These are phyloP conservation scores for Tubosaeta brunneosetosa DNA, from an alignment of 768 basidiomycete genomes.

Conservation along the genomic window DNA sequence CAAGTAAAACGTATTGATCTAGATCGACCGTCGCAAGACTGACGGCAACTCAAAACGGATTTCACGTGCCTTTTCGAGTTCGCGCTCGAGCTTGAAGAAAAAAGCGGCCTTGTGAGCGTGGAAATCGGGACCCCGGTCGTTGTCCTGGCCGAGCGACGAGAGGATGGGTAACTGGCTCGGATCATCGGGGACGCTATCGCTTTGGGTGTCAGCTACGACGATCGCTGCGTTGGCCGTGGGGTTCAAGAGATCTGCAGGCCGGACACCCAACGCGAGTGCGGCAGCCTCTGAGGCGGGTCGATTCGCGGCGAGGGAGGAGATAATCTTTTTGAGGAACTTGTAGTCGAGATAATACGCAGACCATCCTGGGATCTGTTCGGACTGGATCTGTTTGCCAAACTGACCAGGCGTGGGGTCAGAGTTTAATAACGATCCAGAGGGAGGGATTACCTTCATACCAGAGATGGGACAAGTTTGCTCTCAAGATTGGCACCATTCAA, in stretches of 20 bases:
- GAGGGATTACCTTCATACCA: conserved; percentile 29
- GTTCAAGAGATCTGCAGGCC: conserved; percentile 53
- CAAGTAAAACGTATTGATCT: conserved; percentile 98
- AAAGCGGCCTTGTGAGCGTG: conserved; percentile 95
- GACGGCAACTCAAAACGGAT: conserved; percentile 1
- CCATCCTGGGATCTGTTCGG: conserved; percentile 97
- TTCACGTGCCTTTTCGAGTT: conserved; percentile 83
- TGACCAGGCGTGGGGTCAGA: conserved; percentile 31
- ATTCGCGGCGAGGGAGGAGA: conserved; percentile 88
- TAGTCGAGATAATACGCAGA: conserved; percentile 94
- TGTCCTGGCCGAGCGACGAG: conserved; percentile 57
- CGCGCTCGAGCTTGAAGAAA: conserved; percentile 97
- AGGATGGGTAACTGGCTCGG: conserved; percentile 54
- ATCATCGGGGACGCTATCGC: conserved; percentile 32
- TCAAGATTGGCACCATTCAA: conserved; percentile 15
- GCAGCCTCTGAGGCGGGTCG: conserved; percentile 89
- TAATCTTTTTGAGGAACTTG: conserved; percentile 98
- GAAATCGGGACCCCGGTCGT: conserved; percentile 77
- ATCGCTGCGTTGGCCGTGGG: conserved; percentile 32
- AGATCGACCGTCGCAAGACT: conserved; percentile 2
- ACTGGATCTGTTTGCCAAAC: conserved; percentile 98
- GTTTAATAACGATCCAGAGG: neutral
- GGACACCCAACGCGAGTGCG: conserved; percentile 75
- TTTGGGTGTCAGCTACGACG: conserved; percentile 16
- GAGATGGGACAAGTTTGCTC: conserved; percentile 9